Evolutionary conservation across 768 basidiomycete genomes (phyloP), one percentile per base, ranked within the genome.

Genomic region (Rubroboletus satanas): DNA sequence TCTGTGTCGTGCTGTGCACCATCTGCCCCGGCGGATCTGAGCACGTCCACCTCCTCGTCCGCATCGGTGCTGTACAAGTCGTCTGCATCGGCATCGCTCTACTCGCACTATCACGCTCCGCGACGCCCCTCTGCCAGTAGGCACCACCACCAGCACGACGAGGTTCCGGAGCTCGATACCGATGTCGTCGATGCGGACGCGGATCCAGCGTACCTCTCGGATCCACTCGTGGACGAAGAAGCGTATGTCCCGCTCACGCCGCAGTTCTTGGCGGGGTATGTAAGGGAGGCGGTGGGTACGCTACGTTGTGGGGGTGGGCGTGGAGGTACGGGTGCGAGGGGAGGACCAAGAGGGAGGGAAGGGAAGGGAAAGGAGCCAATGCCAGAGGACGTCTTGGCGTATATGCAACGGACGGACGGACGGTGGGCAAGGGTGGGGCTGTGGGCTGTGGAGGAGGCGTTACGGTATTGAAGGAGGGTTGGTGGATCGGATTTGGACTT

Each of bases 201-300:
- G 17, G 75, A 68, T 7, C 36, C 55, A 10, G 75, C 70, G 3
- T 75, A 74, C 11, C 66, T 87, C 47, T 87, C 87, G n/a, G 87
- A 89, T 49, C 83, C 87, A 0, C 69, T 70, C 11, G 52, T 69
- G 0, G 70, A 77, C 41, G 90, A 92, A 61, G 72, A 78, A 45
- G 78, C 83, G 0, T 92, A 89, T 56, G 65, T 87, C 18, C 75
- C 87, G 2, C 74, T 90, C 21, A 83, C 82, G 17, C 69, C 83
- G 0, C 65, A 60, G 6, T 77, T 81, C 35, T 67, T 91, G 26
- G 77, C 78, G 0, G 62, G 59, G 12, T 66, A 76, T 39, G 79
- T 87, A 15, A 75, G 78, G 46, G 65, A 69, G 5, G 77, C 79
- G 0, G 75, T 88, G 41, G 55, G 58, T 35, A 66, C 65, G 23